phyloP scores from a whole-genome alignment of 352 stramenopile species.

The Pythium dissimile region DNA sequence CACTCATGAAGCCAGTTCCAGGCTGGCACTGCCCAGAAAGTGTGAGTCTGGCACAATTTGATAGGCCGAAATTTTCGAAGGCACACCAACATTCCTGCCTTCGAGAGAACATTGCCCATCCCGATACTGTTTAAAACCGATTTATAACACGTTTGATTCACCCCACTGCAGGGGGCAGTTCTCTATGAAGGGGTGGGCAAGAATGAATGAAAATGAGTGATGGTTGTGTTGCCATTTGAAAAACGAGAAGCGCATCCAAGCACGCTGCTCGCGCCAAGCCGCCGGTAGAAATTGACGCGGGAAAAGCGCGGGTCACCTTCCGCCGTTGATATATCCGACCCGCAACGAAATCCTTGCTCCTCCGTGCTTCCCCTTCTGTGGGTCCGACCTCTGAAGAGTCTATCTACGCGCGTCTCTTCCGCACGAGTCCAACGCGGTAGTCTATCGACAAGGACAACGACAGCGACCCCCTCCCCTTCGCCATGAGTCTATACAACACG shows the following conservation, averaged over 20 bases:
- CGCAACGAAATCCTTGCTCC: too few species aligned
- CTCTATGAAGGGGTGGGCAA: slow-evolving; percentile 6
- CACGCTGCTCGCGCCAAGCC: background rate
- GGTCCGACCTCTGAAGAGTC: background rate
- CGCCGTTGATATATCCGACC: too few species aligned
- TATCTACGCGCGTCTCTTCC: background rate
- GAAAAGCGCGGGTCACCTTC: slow-evolving; percentile 11
- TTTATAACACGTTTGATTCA: slow-evolving; percentile 19
- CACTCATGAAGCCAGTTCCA: slow-evolving; percentile 24
- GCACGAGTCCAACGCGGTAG: background rate
- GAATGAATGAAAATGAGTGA: slow-evolving; percentile 45
- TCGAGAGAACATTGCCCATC: slow-evolving; percentile 20
- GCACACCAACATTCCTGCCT: slow-evolving; percentile 15
- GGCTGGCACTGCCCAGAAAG: background rate
- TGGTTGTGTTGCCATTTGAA: slow-evolving; percentile 43
- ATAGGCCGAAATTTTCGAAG: slow-evolving; percentile 20
- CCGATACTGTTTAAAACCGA: slow-evolving; percentile 15
- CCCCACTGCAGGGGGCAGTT: background rate
- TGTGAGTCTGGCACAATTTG: slow-evolving; percentile 7
- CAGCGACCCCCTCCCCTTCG: too few species aligned
- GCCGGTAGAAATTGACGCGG: background rate
- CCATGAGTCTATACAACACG: slow-evolving; percentile 25
- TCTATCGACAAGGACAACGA: too few species aligned
- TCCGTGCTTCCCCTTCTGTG: too few species aligned
- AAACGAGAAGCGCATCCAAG: slow-evolving; percentile 30